Evolutionary conservation across 1,284 basidiomycete species (phyloP).

Genomic region (Ganoderma boninense): DNA sequence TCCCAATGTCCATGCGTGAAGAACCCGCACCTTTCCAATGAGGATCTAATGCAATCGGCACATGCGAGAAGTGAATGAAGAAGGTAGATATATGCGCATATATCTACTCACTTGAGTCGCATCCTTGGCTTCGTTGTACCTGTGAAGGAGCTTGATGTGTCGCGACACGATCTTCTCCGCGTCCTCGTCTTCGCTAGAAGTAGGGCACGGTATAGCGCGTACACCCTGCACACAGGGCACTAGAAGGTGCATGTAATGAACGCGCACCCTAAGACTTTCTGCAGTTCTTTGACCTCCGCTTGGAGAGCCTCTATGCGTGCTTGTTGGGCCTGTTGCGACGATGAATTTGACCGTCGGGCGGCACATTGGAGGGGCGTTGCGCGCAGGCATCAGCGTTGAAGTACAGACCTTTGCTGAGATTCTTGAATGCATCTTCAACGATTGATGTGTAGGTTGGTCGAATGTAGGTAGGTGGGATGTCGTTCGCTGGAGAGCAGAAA

Average conservation of each 20-base stretch:
- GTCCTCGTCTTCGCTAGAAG: constrained; percentile 56
- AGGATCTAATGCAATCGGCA: constrained; percentile 51
- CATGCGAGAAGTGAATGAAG: neutral
- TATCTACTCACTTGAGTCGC: constrained; percentile 66
- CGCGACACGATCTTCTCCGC: constrained; percentile 71
- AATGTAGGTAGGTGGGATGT: neutral
- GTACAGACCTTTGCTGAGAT: constrained; percentile 34
- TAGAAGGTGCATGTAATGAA: neutral
- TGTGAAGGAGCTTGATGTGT: constrained; percentile 77
- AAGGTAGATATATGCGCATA: neutral
- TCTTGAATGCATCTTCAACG: constrained; percentile 33
- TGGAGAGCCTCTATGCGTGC: constrained; percentile 60
- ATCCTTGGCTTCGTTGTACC: constrained; percentile 84
- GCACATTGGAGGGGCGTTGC: too few species aligned
- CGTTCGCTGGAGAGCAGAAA: neutral
- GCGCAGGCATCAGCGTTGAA: neutral
- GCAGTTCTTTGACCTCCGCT: constrained; percentile 58
- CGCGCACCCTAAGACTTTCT: constrained; percentile 62
- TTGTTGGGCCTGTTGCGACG: constrained; percentile 56
- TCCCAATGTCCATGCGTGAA: neutral
- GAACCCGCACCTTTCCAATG: constrained; percentile 57
- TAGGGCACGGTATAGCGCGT: neutral
- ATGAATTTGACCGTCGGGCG: neutral
- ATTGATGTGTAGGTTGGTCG: neutral
- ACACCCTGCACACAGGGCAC: neutral